These are phyloP conservation scores for Alternaria burnsii DNA, from an alignment of 2,329 filamentous ascomycete genomes.

Conservation along the genomic window DNA sequence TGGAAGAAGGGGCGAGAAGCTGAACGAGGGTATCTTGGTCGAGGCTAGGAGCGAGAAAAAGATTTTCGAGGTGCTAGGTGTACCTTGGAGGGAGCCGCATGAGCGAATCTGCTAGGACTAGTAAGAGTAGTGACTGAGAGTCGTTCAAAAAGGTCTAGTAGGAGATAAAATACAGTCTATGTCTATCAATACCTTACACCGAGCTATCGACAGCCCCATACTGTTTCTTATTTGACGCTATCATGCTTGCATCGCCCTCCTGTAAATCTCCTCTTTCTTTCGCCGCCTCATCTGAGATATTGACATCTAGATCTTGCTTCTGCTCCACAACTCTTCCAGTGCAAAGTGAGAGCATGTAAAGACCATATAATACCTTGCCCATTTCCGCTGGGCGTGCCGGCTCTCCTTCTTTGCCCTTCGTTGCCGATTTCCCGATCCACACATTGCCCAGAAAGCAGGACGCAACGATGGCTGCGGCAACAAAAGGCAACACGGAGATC, in stretches of 20 bases:
- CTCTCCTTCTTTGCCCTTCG: slow-evolving; percentile 21
- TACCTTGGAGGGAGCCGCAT: slow-evolving; percentile 76
- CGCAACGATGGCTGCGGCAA: slow-evolving; percentile 59
- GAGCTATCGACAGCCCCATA: not conserved
- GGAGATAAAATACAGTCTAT: not conserved
- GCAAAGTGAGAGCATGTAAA: slow-evolving; percentile 29
- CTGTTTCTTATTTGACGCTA: not conserved
- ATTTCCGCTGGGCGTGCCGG: slow-evolving; percentile 9
- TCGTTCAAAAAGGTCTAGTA: not conserved
- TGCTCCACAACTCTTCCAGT: slow-evolving; percentile 15
- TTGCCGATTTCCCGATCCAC: slow-evolving; percentile 54
- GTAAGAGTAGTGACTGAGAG: not conserved
- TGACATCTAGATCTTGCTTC: slow-evolving; percentile 29
- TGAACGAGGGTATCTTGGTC: slow-evolving; percentile 73
- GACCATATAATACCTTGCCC: slow-evolving; percentile 31
- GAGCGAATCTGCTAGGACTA: slow-evolving; percentile 40
- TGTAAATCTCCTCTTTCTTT: not conserved
- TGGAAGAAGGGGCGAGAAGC: slow-evolving; percentile 64
- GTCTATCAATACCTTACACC: not conserved
- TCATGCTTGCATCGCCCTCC: not conserved
- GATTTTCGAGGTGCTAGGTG: slow-evolving; percentile 83
- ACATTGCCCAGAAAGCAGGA: slow-evolving; percentile 61
- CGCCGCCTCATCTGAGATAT: slow-evolving; percentile 14
- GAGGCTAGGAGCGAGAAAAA: slow-evolving; percentile 78
- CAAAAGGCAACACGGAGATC: slow-evolving; percentile 67